Base-by-base conservation (phyloP, 192 early-diverging fungal genomes). In the Coemansia sp. region DNA sequence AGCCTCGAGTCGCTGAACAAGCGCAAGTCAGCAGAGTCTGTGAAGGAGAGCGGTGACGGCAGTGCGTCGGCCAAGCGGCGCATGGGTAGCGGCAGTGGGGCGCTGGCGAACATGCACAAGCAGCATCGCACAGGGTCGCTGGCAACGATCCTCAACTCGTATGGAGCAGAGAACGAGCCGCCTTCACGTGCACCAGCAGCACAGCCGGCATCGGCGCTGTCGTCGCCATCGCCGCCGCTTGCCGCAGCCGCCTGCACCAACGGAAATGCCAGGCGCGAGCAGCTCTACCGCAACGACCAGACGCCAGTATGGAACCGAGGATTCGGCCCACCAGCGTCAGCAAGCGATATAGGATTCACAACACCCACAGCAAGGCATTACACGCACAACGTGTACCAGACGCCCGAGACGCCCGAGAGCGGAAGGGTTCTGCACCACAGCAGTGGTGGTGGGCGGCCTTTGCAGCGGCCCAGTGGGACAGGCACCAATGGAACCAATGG, bases 1-100 rank as follows among this genome's bases (percentile, higher is more conserved):
- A 81, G 78, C 57, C 65, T 81, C 17, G 78, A 81, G 58, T 70
- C 78, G 10, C 60, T 81, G 64, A 61, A 62, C 63, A 81, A 81
- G 63, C 72, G 78, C 56, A 81, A 75, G 65, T 28, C 20, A 6
- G 42, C 11, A 20, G 45, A 48, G 8, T 31, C 33, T 4, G 52
- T 30, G 5, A 33, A 33, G 17, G 17, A 8, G 29, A 15, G 17
- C 19, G n/a, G 14, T 1, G 17, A 3, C 5, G 27, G 23, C 23
- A 42, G 60, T 20, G 28, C 59, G 5, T 30, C 41, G 11, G 17
- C 52, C 19, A 69, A 62, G 59, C 60, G 68, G 22, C 64, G 64
- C 58, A 61, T 33, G 30, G 47, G 45, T 42, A 34, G 15, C 37
- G 47, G 45, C 50, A 34, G 15, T 25, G 13, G 9, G 11, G 48